Base-by-base conservation (phyloP, 441 rosid species). In the Geranium incanum region DNA sequence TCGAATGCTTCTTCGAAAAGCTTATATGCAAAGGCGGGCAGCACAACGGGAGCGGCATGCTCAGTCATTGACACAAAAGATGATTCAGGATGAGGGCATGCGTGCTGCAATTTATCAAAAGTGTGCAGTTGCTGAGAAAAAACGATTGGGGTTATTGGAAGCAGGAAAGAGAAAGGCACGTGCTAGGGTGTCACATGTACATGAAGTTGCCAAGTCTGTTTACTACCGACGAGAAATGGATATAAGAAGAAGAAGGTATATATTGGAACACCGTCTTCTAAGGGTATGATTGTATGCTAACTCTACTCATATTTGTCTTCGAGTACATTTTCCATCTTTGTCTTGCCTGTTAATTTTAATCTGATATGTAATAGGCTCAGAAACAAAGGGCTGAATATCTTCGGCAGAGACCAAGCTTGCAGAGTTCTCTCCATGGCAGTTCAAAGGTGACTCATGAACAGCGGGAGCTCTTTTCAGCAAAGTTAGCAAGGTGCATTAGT, bases 81-180 rank as follows among this genome's bases (percentile, higher is more conserved):
- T 88, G 87, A 85, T 87, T 9, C 79, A 88, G 75, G 99, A 86
- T 81, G 98, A 95, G 81, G 52, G 88, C 16, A 89, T 91, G 6
- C 80, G 81, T 71, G 88, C 97, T 73, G 89, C 98, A n/a, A 89
- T 91, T 66, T 84, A 88, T 81, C 96, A 93, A 79, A 95, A 91
- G 78, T 89, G 99, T 75, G 84, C 76, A 18, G 93, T 95, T 78
- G 98, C 99, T 12, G 98, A 95, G 87, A 91, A 82, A 82, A 95
- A 95, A 78, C 87, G 99, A 15, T 74, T 86, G 63, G 92, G 87
- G 66, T 79, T 95, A 78, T 78, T 95, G 73, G 99, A 95, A 78
- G 96, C 86, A 16, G 99, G 89, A 81, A 89, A 82, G 85, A 91
- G 82, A 83, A 87, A 83, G 79, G 97, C 97, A 67, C 75, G 81